Evolutionary conservation across 495 filamentous ascomycete genomes (phyloP), one percentile per base, ranked within the genome.

Genomic region (Neurospora intermedia): DNA sequence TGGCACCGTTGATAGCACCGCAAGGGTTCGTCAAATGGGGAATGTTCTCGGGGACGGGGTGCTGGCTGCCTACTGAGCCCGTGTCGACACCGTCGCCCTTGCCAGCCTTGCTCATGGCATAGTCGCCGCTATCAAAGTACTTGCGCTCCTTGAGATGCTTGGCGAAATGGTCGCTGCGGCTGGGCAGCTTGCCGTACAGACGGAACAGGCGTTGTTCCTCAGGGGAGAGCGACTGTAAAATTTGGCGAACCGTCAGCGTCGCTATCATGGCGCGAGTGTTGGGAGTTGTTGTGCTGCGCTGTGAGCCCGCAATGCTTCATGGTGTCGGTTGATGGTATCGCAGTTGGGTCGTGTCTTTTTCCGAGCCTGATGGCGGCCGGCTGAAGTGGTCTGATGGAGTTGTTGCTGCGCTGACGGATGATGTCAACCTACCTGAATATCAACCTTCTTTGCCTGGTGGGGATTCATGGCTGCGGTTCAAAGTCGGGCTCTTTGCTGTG

Each of bases 101-200:
- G 81, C 96, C 96, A 66, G 96, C 96, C 87, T 99, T 98, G 83
- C 92, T 95, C 84, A 98, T 91, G 79, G 96, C 96, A 76, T 98
- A 98, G 84, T 98, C 95, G 77, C 95, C 95, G 71, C 91, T 94
- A 87, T 99, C 96, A 83, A 99, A 99, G 85, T 98, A 99, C 86
- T 98, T 99, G 83, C 96, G 94, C 81, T 97, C 94, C 88, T 97
- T 88, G 81, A 99, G 89, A 82, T 98, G 97, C 85, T 98, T 98
- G 87, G 97, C 95, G 74, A 98, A 90, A 72, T 98, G 90, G 82
- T 98, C 96, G 78, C 93, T 95, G 83, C 94, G 96, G 84, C 89
- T 97, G 70, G 96, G 96, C 71, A 97, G 89, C 83, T 98, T 98
- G 82, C 96, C 96, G 81, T 99, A 99, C 42, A 97, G 90, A 71